Evolutionary conservation across 257 asterid species (phyloP), one percentile per base, ranked within the genome.

Genomic region (Ophiorrhiza pumila): DNA sequence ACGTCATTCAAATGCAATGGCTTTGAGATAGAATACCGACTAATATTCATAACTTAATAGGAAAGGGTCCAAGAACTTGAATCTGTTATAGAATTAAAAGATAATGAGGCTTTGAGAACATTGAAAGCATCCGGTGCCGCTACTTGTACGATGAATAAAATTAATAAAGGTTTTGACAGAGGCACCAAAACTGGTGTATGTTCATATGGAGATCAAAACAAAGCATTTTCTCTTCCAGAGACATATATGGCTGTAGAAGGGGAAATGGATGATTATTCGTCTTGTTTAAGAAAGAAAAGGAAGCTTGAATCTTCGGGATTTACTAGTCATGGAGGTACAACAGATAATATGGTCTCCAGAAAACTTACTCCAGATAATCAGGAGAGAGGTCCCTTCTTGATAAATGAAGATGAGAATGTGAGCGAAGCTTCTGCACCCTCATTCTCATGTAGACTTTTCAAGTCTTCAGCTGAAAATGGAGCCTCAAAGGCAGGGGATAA

Each of bases 61-160:
- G 82, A 76, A 74, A 89, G 88, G 78, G 80, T 92, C 72, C 90
- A 82, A 58, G 96, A 89, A 71, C 85, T 92, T 58, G 98, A 87
- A 83, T 72, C 80, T 31, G 78, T 80, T 57, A 72, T 75, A 73
- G 98, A 95, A 71, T 80, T 43, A 74, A 95, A 86, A 71, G 97
- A 89, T 52, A 92, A 90, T 71, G 90, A 81, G 75, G 84, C 81
- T 74, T 78, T 95, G 82, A 85, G 94, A 80, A 85, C 52, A 69
- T 78, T 90, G 75, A 91, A 83, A 76, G 57, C 74, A 55, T 80
- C 83, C 37, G 74, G 64, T 71, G 73, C 71, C 65, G 64, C 65
- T 35, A 25, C 75, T 43, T 47, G n/a, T 61, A 63, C 76, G 22
- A 49, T 71, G 27, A 72, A 69, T 42, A 3, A 23, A 27, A 39